Evolutionary conservation across 495 filamentous ascomycete genomes (phyloP), one percentile per base, ranked within the genome.

Genomic region (Collariella sp.): DNA sequence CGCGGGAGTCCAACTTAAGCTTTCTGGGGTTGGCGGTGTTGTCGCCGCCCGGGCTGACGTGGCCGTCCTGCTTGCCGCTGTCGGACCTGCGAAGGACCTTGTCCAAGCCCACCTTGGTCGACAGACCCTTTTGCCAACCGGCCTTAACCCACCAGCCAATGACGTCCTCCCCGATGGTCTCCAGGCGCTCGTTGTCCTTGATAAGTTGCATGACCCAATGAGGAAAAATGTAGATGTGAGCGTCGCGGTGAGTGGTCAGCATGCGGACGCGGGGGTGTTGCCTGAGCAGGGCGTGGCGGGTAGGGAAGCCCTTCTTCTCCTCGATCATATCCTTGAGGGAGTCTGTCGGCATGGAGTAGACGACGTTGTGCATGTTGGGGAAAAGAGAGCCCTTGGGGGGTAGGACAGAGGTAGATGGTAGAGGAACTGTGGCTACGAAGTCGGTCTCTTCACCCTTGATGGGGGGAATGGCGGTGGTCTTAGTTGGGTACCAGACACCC

Each of bases 81-180:
- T 35, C 50, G 18, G 56, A 40, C 11, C 34, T 46, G 33, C 74
- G 67, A 46, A 95, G 76, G 35, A 93, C 79, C 36, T 86, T 74
- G 38, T 75, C 70, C 26, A 97, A 68, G 2, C 82, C 79, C 7
- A 97, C 76, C 68, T 95, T 96, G 16, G 83, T 78, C 1, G 76
- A 81, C 0, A 96, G 72, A 0, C 88, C 86, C 20, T 79, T 73
- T 68, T 96, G 91, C 93, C 93, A 99, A 33, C 79, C 82, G 1
- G 90, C 79, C 66, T 97, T 97, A 12, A 89, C 89, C 91, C 90
- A 95, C 84, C 85, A 95, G 12, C 91, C 91, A 16, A 99, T 69
- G 18, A 96, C 79, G 60, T 97, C 94, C 70, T 99, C 93, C 47
- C 86, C 85, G 50, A 99, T 80, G 38, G 81, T 91, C 47, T 95